These are phyloP conservation scores for Ustilago crameri DNA, from an alignment of 1,284 basidiomycete genomes.

Conservation along the genomic window DNA sequence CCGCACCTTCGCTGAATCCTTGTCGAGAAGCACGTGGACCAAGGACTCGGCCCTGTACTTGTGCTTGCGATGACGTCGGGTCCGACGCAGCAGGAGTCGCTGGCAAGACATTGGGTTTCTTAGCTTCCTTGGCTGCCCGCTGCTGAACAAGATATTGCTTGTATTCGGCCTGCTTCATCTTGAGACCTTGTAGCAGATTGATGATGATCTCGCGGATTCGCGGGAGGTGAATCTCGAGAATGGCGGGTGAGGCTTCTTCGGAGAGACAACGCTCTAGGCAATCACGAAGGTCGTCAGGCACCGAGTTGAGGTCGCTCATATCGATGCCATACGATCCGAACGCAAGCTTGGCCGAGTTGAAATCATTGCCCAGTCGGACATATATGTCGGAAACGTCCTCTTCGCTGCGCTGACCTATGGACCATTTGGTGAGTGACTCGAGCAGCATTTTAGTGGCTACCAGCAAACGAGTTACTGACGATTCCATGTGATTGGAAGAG, in stretches of 20 bases:
- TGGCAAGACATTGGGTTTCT: constrained; percentile 23
- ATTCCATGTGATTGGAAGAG: constrained; percentile 75
- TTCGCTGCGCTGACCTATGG: constrained; percentile 77
- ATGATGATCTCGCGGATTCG: constrained; percentile 93
- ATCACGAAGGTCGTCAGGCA: constrained; percentile 87
- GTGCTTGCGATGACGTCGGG: constrained; percentile 10
- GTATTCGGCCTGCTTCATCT: constrained; percentile 87
- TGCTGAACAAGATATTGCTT: constrained; percentile 61
- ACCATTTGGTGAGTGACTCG: constrained; percentile 81
- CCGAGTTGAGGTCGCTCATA: constrained; percentile 88
- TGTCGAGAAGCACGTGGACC: constrained; percentile 40
- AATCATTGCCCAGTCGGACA: constrained; percentile 94
- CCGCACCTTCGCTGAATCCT: constrained; percentile 34
- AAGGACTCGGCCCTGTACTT: constrained; percentile 11
- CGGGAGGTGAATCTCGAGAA: constrained; percentile 89
- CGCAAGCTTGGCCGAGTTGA: constrained; percentile 90
- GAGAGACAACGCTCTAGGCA: constrained; percentile 90
- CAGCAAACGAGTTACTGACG: constrained; percentile 89
- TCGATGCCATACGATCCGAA: constrained; percentile 87
- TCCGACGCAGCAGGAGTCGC: constrained; percentile 16
- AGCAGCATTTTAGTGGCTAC: constrained; percentile 95
- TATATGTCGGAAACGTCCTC: constrained; percentile 93
- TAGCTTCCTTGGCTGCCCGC: constrained; percentile 37
- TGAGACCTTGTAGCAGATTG: constrained; percentile 86
- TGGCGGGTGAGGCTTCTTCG: constrained; percentile 86